phyloP scores from a whole-genome alignment of 352 stramenopile genomes.

The Aphanomyces stellatus region DNA sequence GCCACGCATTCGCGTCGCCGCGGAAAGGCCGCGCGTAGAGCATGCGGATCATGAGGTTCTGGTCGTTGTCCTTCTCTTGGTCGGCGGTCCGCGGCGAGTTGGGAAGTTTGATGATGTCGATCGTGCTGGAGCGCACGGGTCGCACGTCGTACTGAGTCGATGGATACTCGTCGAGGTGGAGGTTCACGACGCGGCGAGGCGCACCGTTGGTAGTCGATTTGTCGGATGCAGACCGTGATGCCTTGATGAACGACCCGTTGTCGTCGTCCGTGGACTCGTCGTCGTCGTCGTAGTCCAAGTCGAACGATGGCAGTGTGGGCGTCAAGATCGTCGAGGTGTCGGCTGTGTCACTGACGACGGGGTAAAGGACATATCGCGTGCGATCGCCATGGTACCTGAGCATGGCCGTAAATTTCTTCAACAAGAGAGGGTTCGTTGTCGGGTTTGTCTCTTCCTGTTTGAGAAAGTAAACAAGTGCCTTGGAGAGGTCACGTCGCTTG shows the following conservation, averaged over 20 bases:
- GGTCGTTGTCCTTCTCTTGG: conserved; percentile 8
- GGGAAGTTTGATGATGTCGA: conserved; percentile 21
- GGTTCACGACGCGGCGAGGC: background rate
- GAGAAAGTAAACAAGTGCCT: conserved; percentile 28
- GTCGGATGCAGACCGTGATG: too few species aligned
- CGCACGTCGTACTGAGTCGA: background rate
- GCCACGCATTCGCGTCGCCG: conserved; percentile 43
- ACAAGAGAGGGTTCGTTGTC: background rate
- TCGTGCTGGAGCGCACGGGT: conserved; percentile 21
- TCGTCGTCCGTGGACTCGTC: conserved; percentile 31
- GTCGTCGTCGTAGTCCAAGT: conserved; percentile 72
- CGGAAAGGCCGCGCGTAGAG: conserved; percentile 57
- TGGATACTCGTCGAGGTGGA: background rate
- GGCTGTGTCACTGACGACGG: conserved; percentile 26
- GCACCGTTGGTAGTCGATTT: background rate
- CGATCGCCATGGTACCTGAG: conserved; percentile 4
- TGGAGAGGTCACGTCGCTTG: conserved; percentile 51
- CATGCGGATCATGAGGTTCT: conserved; percentile 67
- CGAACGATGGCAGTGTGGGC: conserved; percentile 76
- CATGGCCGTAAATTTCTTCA: conserved; percentile 7
- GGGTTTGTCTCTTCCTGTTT: conserved; percentile 14
- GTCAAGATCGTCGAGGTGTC: conserved; percentile 61
- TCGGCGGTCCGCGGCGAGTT: background rate
- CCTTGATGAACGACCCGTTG: background rate
- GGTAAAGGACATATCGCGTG: background rate